phyloP scores from a whole-genome alignment of 1,139 yeast genomes.

The Spencermartinsiella ligniputridi region DNA sequence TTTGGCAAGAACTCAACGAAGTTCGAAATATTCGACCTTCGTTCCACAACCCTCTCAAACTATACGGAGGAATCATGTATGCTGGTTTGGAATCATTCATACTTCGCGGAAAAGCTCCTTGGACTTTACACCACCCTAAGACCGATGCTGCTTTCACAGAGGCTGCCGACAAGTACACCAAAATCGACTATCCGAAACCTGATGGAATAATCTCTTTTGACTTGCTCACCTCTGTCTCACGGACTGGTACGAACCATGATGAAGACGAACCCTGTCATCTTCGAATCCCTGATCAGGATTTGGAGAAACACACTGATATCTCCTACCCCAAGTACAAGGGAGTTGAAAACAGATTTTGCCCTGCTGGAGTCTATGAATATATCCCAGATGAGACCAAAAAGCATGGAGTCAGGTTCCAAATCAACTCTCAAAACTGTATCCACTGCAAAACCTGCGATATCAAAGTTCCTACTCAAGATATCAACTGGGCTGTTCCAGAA shows the following conservation, averaged over 20 bases:
- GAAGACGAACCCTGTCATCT: slow-evolving; percentile 92
- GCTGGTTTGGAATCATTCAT: slow-evolving; percentile 83
- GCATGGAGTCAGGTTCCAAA: slow-evolving; percentile 76
- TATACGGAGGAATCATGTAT: slow-evolving; percentile 73
- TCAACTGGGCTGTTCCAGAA: slow-evolving; percentile 93
- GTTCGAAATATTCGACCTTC: slow-evolving; percentile 92
- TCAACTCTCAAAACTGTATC: slow-evolving; percentile 93
- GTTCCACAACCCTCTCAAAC: slow-evolving; percentile 66
- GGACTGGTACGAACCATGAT: slow-evolving; percentile 95
- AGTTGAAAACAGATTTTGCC: slow-evolving; percentile 87
- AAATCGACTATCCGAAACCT: slow-evolving; percentile 89
- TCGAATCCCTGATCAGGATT: slow-evolving; percentile 66
- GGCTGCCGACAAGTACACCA: slow-evolving; percentile 57
- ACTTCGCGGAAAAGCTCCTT: slow-evolving; percentile 74
- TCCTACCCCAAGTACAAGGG: slow-evolving; percentile 79
- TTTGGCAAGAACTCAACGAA: slow-evolving; percentile 69
- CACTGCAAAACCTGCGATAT: slow-evolving; percentile 98
- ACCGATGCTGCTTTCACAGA: slow-evolving; percentile 72
- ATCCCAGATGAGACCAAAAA: slow-evolving; percentile 58
- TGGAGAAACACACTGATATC: slow-evolving; percentile 58
- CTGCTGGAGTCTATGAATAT: slow-evolving; percentile 97
- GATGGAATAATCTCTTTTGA: slow-evolving; percentile 89
- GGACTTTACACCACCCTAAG: slow-evolving; percentile 71
- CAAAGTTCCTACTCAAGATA: slow-evolving; percentile 91
- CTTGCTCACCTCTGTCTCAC: slow-evolving; percentile 81